A percentile compares a stretch with the other conserved stretches of the same genome.
Conservation (phyloP, 192 early-diverging fungal species). For the Chytriomyces confervae region DNA sequence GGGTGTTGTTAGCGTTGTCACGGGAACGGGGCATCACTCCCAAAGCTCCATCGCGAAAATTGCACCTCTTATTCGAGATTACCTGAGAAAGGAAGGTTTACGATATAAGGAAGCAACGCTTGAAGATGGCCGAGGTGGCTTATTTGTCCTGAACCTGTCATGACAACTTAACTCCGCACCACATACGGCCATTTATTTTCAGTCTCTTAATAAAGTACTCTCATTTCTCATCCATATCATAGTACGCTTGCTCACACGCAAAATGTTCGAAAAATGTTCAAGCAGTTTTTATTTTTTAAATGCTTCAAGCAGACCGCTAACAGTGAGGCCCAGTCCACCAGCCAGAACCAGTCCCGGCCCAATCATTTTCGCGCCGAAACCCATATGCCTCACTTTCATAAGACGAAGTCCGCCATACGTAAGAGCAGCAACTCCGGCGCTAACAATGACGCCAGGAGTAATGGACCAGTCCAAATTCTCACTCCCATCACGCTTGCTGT, state of each 20-base stretch:
- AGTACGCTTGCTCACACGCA: too few species aligned
- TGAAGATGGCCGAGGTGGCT: slow-evolving; percentile 51
- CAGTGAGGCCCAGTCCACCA: slow-evolving; percentile 3
- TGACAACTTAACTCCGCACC: background rate
- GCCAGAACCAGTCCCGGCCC: slow-evolving; percentile 4
- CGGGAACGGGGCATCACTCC: slow-evolving; percentile 59
- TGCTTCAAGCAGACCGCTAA: slow-evolving; percentile 2
- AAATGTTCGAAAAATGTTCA: too few species aligned
- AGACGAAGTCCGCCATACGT: slow-evolving; percentile 13
- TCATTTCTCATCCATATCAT: too few species aligned
- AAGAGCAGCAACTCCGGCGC: slow-evolving; percentile 14
- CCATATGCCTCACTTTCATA: too few species aligned
- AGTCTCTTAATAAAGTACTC: too few species aligned
- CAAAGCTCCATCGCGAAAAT: slow-evolving; percentile 47
- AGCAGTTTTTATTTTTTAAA: background rate
- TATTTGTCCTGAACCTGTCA: slow-evolving; percentile 47
- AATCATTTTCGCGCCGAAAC: background rate
- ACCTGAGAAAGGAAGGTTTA: slow-evolving; percentile 33
- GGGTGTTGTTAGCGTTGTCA: slow-evolving; percentile 48
- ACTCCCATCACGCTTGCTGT: background rate
- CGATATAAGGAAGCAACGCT: slow-evolving; percentile 45
- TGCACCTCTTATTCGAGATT: slow-evolving; percentile 46
- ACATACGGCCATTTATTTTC: too few species aligned
- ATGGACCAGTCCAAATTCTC: background rate
- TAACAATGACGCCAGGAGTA: background rate